A percentile compares a stretch with the other conserved stretches of the same genome.
These are phyloP conservation scores for Colletotrichum sp. DNA, from an alignment of 2,329 filamentous ascomycete genomes.

Conservation along the genomic window DNA sequence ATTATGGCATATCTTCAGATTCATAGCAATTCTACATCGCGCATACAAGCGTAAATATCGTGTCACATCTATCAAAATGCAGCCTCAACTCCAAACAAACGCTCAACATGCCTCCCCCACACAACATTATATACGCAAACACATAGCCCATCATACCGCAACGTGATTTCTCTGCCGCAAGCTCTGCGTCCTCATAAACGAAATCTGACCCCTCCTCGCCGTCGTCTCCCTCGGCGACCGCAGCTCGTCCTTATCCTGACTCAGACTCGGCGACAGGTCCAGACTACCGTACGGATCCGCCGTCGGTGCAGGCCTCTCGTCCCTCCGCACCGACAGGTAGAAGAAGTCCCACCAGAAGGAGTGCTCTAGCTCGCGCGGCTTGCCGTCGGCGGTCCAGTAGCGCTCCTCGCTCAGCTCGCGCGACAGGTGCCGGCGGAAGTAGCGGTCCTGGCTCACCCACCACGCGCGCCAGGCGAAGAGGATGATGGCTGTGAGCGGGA, in stretches of 20 bases:
- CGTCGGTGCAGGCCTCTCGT: slow-evolving; percentile 26
- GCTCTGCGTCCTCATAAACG: slow-evolving; percentile 13
- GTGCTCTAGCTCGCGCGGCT: slow-evolving; percentile 45
- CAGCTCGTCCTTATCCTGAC: slow-evolving; percentile 12
- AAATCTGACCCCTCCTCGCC: slow-evolving; percentile 11
- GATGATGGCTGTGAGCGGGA: slow-evolving; percentile 48
- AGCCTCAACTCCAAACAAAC: not conserved
- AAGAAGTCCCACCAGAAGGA: slow-evolving; percentile 51
- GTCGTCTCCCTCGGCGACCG: slow-evolving; percentile 13
- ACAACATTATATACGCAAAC: not conserved
- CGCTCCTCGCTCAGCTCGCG: slow-evolving; percentile 52
- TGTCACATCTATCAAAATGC: not conserved
- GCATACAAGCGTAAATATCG: not conserved
- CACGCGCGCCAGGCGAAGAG: slow-evolving; percentile 48
- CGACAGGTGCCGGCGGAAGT: slow-evolving; percentile 49
- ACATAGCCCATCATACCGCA: not conserved
- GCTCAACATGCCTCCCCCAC: not conserved
- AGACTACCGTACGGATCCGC: slow-evolving; percentile 1
- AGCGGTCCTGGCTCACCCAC: slow-evolving; percentile 53
- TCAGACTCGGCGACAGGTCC: slow-evolving; percentile 6
- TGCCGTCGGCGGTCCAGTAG: slow-evolving; percentile 51
- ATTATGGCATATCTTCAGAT: not conserved
- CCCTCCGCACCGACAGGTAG: slow-evolving; percentile 39
- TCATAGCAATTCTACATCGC: not conserved
- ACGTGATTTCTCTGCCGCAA: slow-evolving; percentile 10